A percentile compares a stretch with the other conserved stretches of the same genome.
Conservation (phyloP, 768 basidiomycete genomes). For the Chalciporus pseudorubinellus region DNA sequence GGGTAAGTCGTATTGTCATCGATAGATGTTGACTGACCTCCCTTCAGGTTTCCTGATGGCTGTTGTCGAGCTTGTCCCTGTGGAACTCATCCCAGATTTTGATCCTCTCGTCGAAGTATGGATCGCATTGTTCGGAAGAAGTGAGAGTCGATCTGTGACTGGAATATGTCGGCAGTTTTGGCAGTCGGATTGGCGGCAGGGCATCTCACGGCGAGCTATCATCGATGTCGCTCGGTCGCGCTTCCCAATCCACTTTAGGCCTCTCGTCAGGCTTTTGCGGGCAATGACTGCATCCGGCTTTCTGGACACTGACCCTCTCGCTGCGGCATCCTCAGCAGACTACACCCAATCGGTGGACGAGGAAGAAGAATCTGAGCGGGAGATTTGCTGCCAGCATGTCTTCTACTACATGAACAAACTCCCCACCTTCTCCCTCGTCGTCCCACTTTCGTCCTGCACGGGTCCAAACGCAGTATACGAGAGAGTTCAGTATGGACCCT, state of each 20-base stretch:
- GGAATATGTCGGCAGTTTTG: constrained; percentile 82
- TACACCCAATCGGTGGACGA: constrained; percentile 39
- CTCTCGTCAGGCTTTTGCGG: constrained; percentile 68
- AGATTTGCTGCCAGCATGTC: constrained; percentile 64
- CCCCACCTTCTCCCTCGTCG: constrained; percentile 70
- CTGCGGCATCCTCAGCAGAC: constrained; percentile 42
- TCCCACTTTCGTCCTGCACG: constrained; percentile 58
- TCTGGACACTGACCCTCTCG: constrained; percentile 69
- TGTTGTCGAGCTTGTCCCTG: constrained; percentile 67
- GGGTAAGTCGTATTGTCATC: constrained; percentile 44
- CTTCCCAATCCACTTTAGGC: constrained; percentile 76
- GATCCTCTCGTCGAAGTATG: constrained; percentile 71
- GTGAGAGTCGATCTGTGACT: constrained; percentile 56
- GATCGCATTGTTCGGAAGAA: constrained; percentile 77
- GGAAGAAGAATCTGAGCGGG: constrained; percentile 46
- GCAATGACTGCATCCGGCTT: constrained; percentile 77
- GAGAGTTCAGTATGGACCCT: constrained; percentile 54
- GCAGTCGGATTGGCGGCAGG: constrained; percentile 70
- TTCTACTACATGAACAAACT: constrained; percentile 75
- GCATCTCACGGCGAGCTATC: constrained; percentile 69
- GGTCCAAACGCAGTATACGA: constrained; percentile 76
- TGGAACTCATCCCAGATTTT: constrained; percentile 77
- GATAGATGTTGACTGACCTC: constrained; percentile 35
- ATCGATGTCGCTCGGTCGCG: constrained; percentile 80
- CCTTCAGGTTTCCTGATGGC: constrained; percentile 69